Percentiles rank a stretch among this genome's conserved stretches.
phyloP scores from a whole-genome alignment of 805 yeast species.

The Clavispora vitiphila region DNA sequence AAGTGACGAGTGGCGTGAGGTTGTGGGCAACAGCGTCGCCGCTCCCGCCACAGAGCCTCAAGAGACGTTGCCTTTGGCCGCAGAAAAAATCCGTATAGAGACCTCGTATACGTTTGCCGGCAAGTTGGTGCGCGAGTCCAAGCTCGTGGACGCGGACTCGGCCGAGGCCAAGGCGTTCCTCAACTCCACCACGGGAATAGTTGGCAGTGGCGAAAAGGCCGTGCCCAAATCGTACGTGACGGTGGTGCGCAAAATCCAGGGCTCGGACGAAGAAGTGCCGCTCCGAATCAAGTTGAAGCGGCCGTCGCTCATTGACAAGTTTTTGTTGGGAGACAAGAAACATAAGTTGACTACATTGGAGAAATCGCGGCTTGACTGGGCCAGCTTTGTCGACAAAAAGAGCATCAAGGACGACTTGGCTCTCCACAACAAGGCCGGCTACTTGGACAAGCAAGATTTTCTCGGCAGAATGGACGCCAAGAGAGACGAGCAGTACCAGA shows the following conservation, averaged over 20 bases:
- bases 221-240: conserved; percentile 26
- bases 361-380: conserved; percentile 93
- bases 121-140: conserved; percentile 68
- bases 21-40: conserved; percentile 6
- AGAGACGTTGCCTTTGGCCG: background rate
- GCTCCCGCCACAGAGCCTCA: conserved; percentile 11
- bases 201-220: conserved; percentile 4
- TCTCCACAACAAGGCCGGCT: conserved; percentile 83
- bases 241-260: conserved; percentile 28
- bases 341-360: conserved; percentile 82
- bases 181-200: conserved; percentile 43
- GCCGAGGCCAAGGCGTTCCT: conserved; percentile 86
- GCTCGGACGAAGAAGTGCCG: conserved; percentile 24
- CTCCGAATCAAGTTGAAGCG: conserved; percentile 61
- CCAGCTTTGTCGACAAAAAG: conserved; percentile 81
- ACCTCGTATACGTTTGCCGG: conserved; percentile 90
- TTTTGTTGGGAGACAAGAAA: conserved; percentile 60
- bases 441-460: conserved; percentile 87
- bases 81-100: conserved; percentile 52
- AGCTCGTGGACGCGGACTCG: conserved; percentile 67
- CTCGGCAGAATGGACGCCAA: conserved; percentile 65
- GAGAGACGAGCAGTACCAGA: conserved; percentile 46
- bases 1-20: conserved; percentile 12
- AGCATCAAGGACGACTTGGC: conserved; percentile 80
- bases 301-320: conserved; percentile 71